Evolutionary conservation across 495 filamentous ascomycete genomes (phyloP), one percentile per base, ranked within the genome.

Genomic region (Bathelium albidoporum): DNA sequence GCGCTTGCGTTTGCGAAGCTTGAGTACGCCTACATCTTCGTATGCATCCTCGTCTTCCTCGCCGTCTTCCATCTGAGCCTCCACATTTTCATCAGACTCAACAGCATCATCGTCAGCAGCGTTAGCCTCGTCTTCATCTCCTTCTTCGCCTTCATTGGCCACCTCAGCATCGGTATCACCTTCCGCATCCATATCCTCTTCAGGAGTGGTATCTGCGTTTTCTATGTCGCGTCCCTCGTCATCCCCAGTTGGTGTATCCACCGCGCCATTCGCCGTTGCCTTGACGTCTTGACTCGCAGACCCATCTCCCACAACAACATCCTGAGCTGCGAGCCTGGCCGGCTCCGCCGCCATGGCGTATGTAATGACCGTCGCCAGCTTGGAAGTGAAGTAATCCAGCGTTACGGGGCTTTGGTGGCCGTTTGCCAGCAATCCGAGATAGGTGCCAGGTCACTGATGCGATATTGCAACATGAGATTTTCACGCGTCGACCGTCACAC

Each of bases 1-100:
- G 72, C 9, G 78, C 60, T 79, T 78, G 32, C 60, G 34, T 55
- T 62, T 67, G 18, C 71, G 63, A 26, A 87, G 80, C 69, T 91
- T 90, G 7, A 92, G 89, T 20, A 88, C 87, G 1, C 87, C 87
- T 58, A 91, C 89, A 20, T 85, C 82, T 70, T 89, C 88, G 29
- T 75, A 71, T 28, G 76, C 75, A 58, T 69, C 75, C 43, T 75
- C 79, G 45, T 76, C 79, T 34, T 78, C 73, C 63, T 72, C 75
- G 55, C 71, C 73, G 26, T 76, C 70, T 34, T 73, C 72, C 9
- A 70, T 70, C 20, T 74, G 71, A 9, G 69, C 73, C 52, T 77
- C 73, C n/a, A 67, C 75, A 63, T 75, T 73, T 16, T 67, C 68
- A 43, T 77, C 75, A 18, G 71, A 72, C 22, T 63, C 72, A 34